These are phyloP conservation scores for Calonectria leucothoes DNA, from an alignment of 2,329 filamentous ascomycete genomes.

Conservation along the genomic window DNA sequence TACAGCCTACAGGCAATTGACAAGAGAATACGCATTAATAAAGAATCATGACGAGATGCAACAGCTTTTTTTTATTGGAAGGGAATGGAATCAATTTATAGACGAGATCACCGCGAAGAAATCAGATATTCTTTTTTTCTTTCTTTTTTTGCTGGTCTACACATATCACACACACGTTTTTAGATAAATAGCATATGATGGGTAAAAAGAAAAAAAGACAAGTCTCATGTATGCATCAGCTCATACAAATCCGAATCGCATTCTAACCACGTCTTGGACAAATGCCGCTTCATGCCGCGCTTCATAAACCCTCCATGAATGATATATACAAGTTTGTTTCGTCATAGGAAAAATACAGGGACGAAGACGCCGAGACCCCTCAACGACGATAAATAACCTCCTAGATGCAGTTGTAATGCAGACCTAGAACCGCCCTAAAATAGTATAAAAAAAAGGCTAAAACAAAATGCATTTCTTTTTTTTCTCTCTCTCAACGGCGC, in stretches of 20 bases:
- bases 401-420: constrained; percentile 6
- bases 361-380: constrained; percentile 21
- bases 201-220: too few relatives aligned
- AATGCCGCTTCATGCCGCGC: background rate
- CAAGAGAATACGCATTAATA: background rate
- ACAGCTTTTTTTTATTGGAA: background rate
- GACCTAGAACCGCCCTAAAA: constrained; percentile 5
- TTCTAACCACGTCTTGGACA: background rate
- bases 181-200: background rate
- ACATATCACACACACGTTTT: background rate
- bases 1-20: background rate
- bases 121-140: background rate
- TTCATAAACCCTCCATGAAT: constrained; percentile 18
- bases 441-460: background rate
- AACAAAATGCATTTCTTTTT: background rate
- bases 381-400: constrained; percentile 1
- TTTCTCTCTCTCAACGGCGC: constrained; percentile 41
- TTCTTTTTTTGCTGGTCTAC: background rate
- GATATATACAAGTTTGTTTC: constrained; percentile 18
- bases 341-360: constrained; percentile 8
- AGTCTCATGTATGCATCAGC: background rate
- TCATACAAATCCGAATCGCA: background rate
- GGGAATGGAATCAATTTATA: constrained; percentile 4
- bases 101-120: background rate
- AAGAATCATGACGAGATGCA: constrained; percentile 12